Conservation (phyloP, 768 basidiomycete genomes). For the Phylloporus rhodoxanthus region DNA sequence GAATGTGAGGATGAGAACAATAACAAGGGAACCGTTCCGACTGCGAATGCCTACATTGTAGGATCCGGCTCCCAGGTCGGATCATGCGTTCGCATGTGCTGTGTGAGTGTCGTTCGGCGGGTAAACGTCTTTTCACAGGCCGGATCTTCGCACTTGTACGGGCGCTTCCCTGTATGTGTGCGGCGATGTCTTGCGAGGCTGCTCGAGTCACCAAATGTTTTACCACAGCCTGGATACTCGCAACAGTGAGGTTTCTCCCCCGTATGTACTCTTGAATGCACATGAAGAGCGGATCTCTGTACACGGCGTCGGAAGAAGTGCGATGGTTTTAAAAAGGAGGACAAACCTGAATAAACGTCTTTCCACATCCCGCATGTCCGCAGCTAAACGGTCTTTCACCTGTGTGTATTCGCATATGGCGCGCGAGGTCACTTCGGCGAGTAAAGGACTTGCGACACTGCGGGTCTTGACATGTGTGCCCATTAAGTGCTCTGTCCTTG, state of each 20-base stretch:
- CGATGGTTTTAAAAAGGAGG: not conserved
- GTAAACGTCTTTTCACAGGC: conserved; percentile 86
- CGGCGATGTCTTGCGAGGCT: conserved; percentile 87
- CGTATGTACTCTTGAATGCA: conserved; percentile 85
- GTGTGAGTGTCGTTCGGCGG: conserved; percentile 74
- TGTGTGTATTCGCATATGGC: conserved; percentile 87
- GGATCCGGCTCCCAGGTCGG: conserved; percentile 82
- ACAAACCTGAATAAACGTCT: conserved; percentile 85
- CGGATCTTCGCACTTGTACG: conserved; percentile 80
- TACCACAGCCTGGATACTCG: conserved; percentile 82
- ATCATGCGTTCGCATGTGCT: conserved; percentile 86
- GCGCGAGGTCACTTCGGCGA: conserved; percentile 74
- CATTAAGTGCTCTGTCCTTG: conserved; percentile 42
- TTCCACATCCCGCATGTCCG: conserved; percentile 66
- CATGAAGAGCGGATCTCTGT: conserved; percentile 84
- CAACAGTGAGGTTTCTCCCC: conserved; percentile 91
- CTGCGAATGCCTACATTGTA: conserved; percentile 51
- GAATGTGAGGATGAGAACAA: conserved; percentile 15
- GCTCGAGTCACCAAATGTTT: conserved; percentile 88
- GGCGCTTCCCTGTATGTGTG: conserved; percentile 82
- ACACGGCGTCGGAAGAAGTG: conserved; percentile 11
- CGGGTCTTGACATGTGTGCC: conserved; percentile 64
- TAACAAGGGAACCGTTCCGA: conserved; percentile 2
- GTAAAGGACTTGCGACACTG: conserved; percentile 79
- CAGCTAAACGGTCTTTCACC: conserved; percentile 85